These are phyloP conservation scores for Asterophora lycoperdoides DNA, from an alignment of 768 basidiomycete genomes.

Conservation along the genomic window DNA sequence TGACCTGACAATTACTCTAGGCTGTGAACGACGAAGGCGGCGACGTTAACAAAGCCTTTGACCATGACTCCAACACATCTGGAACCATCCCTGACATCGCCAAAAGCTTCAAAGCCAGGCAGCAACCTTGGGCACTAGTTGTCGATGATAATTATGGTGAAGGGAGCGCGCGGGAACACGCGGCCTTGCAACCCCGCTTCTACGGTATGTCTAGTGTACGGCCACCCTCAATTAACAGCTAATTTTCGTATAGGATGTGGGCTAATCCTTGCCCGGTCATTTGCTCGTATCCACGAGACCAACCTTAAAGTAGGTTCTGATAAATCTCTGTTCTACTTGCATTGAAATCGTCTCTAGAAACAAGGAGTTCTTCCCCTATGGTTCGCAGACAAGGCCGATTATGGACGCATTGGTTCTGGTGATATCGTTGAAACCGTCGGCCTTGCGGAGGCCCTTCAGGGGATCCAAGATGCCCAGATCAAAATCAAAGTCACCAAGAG, in stretches of 20 bases:
- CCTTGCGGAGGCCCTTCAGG: slow-evolving; percentile 61
- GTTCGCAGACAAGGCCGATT: slow-evolving; percentile 85
- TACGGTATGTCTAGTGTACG: slow-evolving; percentile 49
- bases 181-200: slow-evolving; percentile 93
- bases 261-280: slow-evolving; percentile 87
- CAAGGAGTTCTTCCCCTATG: slow-evolving; percentile 97
- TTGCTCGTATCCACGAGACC: slow-evolving; percentile 98
- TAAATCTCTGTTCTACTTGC: not conserved
- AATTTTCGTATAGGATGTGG: slow-evolving; percentile 56
- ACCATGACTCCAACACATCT: slow-evolving; percentile 54
- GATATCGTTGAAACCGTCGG: slow-evolving; percentile 83
- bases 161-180: slow-evolving; percentile 96
- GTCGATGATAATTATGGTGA: slow-evolving; percentile 99
- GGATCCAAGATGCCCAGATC: slow-evolving; percentile 42
- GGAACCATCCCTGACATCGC: slow-evolving; percentile 91
- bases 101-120: slow-evolving; percentile 78
- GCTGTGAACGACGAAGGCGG: slow-evolving; percentile 95
- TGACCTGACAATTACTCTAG: slow-evolving; percentile 27
- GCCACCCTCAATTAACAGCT: not conserved
- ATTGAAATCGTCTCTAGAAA: slow-evolving; percentile 53
- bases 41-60: slow-evolving; percentile 87
- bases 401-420: slow-evolving; percentile 75
- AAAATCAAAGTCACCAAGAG: slow-evolving; percentile 64
- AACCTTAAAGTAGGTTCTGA: slow-evolving; percentile 72
- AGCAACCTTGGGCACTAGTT: slow-evolving; percentile 88